phyloP scores from a whole-genome alignment of 1,139 yeast species.

The Entelexis sorbosivorans region DNA sequence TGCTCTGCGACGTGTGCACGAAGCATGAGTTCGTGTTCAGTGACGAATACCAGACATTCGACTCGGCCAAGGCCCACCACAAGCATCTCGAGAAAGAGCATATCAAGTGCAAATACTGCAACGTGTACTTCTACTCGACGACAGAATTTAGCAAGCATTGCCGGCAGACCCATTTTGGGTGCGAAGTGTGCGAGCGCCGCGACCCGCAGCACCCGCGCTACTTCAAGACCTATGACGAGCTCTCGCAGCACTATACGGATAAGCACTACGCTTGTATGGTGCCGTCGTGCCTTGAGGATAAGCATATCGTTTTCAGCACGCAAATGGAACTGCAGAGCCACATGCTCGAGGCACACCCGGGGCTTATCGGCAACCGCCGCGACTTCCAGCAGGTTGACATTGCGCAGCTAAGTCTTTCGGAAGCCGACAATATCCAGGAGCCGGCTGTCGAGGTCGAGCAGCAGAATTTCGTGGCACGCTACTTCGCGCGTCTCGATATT shows the following conservation, averaged over 20 bases:
- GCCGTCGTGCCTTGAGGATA: slow-evolving; percentile 74
- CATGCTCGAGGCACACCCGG: slow-evolving; percentile 73
- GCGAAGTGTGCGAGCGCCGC: slow-evolving; percentile 73
- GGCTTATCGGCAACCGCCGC: slow-evolving; percentile 27
- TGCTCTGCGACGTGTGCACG: slow-evolving; percentile 66
- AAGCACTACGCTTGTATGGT: slow-evolving; percentile 73
- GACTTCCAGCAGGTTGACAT: slow-evolving; percentile 9
- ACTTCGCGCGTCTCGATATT: slow-evolving; percentile 22
- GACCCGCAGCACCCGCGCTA: slow-evolving; percentile 46
- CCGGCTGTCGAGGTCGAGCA: background rate
- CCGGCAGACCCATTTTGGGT: slow-evolving; percentile 75
- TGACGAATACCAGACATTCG: slow-evolving; percentile 51
- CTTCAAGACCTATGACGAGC: slow-evolving; percentile 61
- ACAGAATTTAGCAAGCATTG: slow-evolving; percentile 79
- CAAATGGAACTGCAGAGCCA: slow-evolving; percentile 83
- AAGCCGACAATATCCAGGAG: slow-evolving; percentile 1
- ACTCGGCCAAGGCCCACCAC: slow-evolving; percentile 37
- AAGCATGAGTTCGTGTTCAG: slow-evolving; percentile 67
- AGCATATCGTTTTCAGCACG: slow-evolving; percentile 83
- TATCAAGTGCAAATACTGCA: slow-evolving; percentile 78
- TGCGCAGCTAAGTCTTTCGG: background rate
- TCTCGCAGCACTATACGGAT: slow-evolving; percentile 60
- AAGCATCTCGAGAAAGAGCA: slow-evolving; percentile 72
- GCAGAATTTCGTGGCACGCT: slow-evolving; percentile 10
- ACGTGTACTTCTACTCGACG: slow-evolving; percentile 68